Percentiles rank a stretch among this genome's conserved stretches.
Conservation (phyloP, 2,329 filamentous ascomycete genomes). For the Leptographium radiaticola region DNA sequence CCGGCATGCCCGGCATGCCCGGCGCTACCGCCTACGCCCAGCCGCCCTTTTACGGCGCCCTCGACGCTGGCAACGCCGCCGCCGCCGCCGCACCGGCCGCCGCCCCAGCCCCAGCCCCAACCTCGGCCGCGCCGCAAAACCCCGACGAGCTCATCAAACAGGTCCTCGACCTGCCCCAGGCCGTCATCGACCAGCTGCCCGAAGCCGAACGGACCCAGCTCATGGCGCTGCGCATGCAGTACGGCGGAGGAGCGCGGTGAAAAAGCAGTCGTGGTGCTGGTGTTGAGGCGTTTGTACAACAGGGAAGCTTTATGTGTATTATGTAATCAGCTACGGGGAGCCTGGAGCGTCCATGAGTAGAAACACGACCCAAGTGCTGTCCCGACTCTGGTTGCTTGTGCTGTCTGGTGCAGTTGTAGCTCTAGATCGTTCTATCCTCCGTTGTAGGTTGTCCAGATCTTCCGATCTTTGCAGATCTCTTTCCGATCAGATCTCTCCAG, state of each 20-base stretch:
- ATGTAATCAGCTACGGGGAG: too few species aligned
- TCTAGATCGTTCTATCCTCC: too few species aligned
- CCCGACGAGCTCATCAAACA: slow-evolving; percentile 64
- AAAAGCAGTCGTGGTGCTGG: too few species aligned
- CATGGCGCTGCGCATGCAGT: slow-evolving; percentile 47
- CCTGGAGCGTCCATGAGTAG: too few species aligned
- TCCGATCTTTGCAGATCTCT: too few species aligned
- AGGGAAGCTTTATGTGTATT: too few species aligned
- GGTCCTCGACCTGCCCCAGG: slow-evolving; percentile 66
- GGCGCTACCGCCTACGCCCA: background rate
- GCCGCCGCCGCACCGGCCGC: slow-evolving; percentile 19
- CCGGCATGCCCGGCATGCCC: slow-evolving; percentile 13
- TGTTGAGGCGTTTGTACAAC: too few species aligned
- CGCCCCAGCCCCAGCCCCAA: slow-evolving; percentile 26
- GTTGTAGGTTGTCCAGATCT: too few species aligned
- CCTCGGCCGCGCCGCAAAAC: slow-evolving; percentile 19
- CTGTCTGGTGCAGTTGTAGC: too few species aligned
- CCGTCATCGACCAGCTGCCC: slow-evolving; percentile 66
- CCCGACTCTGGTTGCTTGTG: too few species aligned
- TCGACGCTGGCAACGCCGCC: slow-evolving; percentile 18
- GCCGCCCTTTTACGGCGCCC: slow-evolving; percentile 16
- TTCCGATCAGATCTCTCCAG: too few species aligned
- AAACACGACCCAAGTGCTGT: too few species aligned
- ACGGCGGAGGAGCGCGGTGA: slow-evolving; percentile 7
- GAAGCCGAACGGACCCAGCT: slow-evolving; percentile 68